Evolutionary conservation across 352 stramenopile species (phyloP).

Genomic region (Halophytophthora polymorphica): DNA sequence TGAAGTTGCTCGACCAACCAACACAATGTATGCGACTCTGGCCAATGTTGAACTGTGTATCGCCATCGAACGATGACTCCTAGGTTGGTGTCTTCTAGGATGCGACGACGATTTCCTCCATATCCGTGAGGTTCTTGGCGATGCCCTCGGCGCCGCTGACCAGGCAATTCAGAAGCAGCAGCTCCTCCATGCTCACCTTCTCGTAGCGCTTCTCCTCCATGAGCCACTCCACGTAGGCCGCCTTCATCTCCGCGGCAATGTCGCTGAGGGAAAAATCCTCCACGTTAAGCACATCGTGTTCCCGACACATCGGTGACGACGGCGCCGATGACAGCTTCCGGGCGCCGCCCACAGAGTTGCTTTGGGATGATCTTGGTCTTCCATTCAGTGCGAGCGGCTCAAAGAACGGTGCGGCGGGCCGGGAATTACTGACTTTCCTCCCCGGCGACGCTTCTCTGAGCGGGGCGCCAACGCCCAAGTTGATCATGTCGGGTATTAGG

Average conservation of each 20-base stretch:
- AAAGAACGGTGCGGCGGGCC: too few relatives aligned
- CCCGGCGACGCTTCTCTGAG: too few relatives aligned
- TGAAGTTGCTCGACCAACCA: too few relatives aligned
- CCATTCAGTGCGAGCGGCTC: too few relatives aligned
- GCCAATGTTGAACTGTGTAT: too few relatives aligned
- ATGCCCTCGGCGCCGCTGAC: slow-evolving; percentile 48
- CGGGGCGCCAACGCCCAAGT: too few relatives aligned
- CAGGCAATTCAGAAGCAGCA: slow-evolving; percentile 51
- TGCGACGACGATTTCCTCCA: slow-evolving; percentile 12
- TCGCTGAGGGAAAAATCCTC: slow-evolving; percentile 16
- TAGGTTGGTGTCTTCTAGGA: neutral
- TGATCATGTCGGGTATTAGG: too few relatives aligned
- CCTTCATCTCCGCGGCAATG: slow-evolving; percentile 35
- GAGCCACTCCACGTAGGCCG: slow-evolving; percentile 39
- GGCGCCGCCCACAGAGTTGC: neutral
- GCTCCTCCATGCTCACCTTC: slow-evolving; percentile 46
- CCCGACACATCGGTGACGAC: neutral
- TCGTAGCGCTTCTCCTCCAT: slow-evolving; percentile 44
- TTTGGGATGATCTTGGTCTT: too few relatives aligned
- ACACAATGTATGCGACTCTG: too few relatives aligned
- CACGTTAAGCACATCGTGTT: slow-evolving; percentile 5
- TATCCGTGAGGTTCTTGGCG: slow-evolving; percentile 14
- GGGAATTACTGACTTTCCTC: too few relatives aligned
- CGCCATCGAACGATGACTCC: too few relatives aligned
- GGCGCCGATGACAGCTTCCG: neutral